Percentiles rank a stretch among this genome's conserved stretches.
Conservation (phyloP, 2,329 filamentous ascomycete genomes). For the Microcyclosporella mali region DNA sequence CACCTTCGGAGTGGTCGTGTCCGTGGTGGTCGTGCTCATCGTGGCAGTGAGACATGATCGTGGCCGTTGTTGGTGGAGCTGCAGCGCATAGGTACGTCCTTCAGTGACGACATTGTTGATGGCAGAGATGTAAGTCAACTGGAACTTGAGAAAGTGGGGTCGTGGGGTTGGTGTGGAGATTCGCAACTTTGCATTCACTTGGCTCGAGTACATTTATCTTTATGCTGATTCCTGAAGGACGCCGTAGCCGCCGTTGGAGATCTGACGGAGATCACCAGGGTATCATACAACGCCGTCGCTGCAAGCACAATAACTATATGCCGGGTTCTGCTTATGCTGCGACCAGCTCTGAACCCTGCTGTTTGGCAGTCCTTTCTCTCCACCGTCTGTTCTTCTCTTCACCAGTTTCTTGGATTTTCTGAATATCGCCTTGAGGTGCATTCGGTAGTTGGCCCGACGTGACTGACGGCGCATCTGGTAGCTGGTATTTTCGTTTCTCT, state of each 20-base stretch:
- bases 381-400: slow-evolving; percentile 26
- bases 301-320: background rate
- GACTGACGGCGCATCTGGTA: slow-evolving; percentile 37
- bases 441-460: slow-evolving; percentile 27
- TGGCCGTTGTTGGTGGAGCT: slow-evolving; percentile 4
- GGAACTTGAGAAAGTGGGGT: background rate
- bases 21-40: slow-evolving; percentile 39
- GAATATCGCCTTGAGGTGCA: slow-evolving; percentile 17
- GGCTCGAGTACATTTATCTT: too few relatives aligned
- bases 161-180: background rate
- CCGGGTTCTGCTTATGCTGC: slow-evolving; percentile 15
- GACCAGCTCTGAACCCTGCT: slow-evolving; percentile 19
- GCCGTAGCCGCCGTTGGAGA: too few relatives aligned
- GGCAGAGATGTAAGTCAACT: background rate
- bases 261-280: background rate
- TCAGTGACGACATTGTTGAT: slow-evolving; percentile 7
- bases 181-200: too few relatives aligned
- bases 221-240: too few relatives aligned
- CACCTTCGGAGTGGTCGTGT: slow-evolving; percentile 50
- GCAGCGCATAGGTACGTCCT: slow-evolving; percentile 4
- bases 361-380: slow-evolving; percentile 20
- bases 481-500: slow-evolving; percentile 32
- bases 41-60: slow-evolving; percentile 44
- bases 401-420: slow-evolving; percentile 20
- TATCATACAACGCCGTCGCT: slow-evolving; percentile 7